A percentile compares a stretch with the other conserved stretches of the same genome.
phyloP scores from a whole-genome alignment of 164 flowering plant species.

The Santalum album region DNA sequence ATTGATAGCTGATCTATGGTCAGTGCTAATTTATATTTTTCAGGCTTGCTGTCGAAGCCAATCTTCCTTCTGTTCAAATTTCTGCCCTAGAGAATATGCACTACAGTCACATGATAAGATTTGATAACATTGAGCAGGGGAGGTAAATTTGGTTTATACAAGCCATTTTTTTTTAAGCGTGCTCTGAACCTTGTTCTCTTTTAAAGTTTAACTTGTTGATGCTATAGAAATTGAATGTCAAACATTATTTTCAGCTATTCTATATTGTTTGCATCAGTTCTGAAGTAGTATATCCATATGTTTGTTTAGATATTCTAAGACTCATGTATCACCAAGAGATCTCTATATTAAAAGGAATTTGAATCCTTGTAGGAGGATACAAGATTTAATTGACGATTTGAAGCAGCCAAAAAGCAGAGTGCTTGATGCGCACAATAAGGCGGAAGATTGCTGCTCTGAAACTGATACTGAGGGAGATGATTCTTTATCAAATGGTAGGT shows the following conservation, averaged over 20 bases:
- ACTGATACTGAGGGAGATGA: conserved; percentile 63
- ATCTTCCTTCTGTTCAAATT: conserved; percentile 51
- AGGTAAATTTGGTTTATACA: conserved; percentile 33
- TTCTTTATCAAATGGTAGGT: conserved; percentile 22
- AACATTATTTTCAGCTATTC: no score
- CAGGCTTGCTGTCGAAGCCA: conserved; percentile 80
- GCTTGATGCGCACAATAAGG: conserved; percentile 16
- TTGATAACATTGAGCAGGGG: conserved; percentile 81
- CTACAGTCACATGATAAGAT: conserved; percentile 89
- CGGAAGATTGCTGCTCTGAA: conserved; percentile 62
- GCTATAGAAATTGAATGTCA: neutral
- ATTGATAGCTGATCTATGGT: conserved; percentile 3
- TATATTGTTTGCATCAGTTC: no score
- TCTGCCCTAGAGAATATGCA: conserved; percentile 94
- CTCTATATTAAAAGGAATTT: neutral
- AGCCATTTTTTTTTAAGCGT: neutral
- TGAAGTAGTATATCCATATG: no score
- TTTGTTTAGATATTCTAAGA: no score
- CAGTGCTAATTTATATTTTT: conserved; percentile 10
- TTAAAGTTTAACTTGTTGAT: neutral
- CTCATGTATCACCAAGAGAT: neutral
- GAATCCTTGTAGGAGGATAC: conserved; percentile 47
- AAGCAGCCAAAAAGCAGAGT: conserved; percentile 27
- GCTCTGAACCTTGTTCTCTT: neutral
- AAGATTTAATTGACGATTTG: conserved; percentile 44